A percentile compares a stretch with the other conserved stretches of the same genome.
These are phyloP conservation scores for Maudiozyma bulderi DNA, from an alignment of 805 yeast genomes.

Conservation along the genomic window DNA sequence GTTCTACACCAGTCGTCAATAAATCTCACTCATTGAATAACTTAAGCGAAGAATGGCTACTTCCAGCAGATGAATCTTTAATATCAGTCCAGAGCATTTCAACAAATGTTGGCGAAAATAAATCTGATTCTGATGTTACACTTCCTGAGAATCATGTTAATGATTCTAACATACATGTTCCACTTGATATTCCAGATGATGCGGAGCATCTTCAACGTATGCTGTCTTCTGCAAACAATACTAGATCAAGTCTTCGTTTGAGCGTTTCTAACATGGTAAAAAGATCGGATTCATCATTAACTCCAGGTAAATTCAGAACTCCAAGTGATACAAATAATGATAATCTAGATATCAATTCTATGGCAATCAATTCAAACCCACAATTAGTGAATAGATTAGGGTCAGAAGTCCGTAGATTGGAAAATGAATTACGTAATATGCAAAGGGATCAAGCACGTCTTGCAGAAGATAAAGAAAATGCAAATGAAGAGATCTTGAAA, in stretches of 20 bases:
- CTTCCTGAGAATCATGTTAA: background rate
- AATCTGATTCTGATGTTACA: background rate
- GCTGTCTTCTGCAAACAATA: background rate
- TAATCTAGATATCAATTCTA: background rate
- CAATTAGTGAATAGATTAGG: conserved; percentile 71
- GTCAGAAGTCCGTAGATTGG: conserved; percentile 66
- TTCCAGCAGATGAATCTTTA: conserved; percentile 6
- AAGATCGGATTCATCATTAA: background rate
- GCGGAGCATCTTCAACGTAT: conserved; percentile 13
- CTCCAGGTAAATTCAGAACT: background rate
- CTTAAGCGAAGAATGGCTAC: conserved; percentile 13
- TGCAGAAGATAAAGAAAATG: conserved; percentile 48
- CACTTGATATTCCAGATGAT: conserved; percentile 17
- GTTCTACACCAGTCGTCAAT: background rate
- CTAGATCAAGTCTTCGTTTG: background rate
- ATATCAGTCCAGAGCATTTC: background rate
- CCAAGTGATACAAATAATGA: background rate
- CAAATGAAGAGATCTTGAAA: conserved; percentile 57
- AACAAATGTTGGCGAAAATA: background rate
- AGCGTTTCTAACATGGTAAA: background rate
- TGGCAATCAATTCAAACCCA: conserved; percentile 14
- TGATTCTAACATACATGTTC: conserved; percentile 1
- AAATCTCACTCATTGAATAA: background rate
- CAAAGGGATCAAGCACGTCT: conserved; percentile 53
- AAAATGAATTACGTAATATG: conserved; percentile 60